Evolutionary conservation across 2,329 filamentous ascomycete species (phyloP), one percentile per base, ranked within the genome.

Genomic region (Fusarium succisae): DNA sequence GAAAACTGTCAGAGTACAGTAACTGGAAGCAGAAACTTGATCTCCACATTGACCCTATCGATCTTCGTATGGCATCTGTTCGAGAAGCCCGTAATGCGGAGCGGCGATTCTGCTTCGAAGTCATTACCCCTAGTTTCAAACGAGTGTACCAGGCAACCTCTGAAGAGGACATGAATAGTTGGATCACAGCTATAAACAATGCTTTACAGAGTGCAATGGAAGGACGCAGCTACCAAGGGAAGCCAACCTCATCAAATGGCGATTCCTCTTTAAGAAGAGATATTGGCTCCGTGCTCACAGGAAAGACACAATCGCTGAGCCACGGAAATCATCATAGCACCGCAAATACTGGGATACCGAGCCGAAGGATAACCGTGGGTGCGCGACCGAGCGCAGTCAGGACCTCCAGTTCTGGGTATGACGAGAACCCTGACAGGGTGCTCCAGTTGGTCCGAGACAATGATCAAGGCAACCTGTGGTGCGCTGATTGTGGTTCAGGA

Each of bases 21-120:
- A 98, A 99, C 82, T 99, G 96, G 96, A 99, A 99, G 83, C 94
- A 99, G 81, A 96, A 91, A 81, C 89, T 99, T 30, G 96, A 99
- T 82, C 86, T 98, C 32, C 97, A 99, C 81, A 98, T 98, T 91
- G 96, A 98, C 5, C 96, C 96, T 1, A 98, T 99, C 74, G 97
- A 99, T 82, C 87, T 99, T 51, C 93, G 96, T 41, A 96, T 98
- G 91, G 96, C 96, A 15, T 98, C 96, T 22, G 97, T 99, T 22
- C 91, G 96, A 65, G 96, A 99, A 84, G 96, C 97, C 45, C 92
- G 96, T 30, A 98, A 97, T 81, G 94, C 95, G 3, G 97, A 99
- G 78, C 90, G 96, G 32, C 91, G 96, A 10, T 99, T 99, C 82
- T 98, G 96, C 83, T 99, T 99, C 77, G 96, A 99, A 83, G 94